Conservation (phyloP, 441 rosid species). For the Populus tomentosa region DNA sequence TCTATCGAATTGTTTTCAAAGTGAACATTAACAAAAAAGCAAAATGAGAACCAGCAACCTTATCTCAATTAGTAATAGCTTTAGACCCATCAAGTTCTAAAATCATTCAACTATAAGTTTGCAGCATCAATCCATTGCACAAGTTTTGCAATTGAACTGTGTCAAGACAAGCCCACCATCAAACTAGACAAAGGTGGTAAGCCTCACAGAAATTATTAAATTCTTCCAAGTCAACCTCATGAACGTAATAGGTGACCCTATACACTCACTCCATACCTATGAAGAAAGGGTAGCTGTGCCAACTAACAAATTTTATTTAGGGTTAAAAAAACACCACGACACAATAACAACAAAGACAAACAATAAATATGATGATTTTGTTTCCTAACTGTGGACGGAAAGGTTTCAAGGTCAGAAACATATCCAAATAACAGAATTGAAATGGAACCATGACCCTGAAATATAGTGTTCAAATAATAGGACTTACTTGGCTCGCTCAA, state of each 20-base stretch:
- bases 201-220: neutral
- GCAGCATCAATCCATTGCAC: neutral
- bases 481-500: constrained; percentile 94
- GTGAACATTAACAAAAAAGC: neutral
- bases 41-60: neutral
- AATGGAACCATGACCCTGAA: too few relatives aligned
- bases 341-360: neutral
- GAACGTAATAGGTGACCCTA: neutral
- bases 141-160: too few relatives aligned
- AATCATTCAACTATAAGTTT: neutral
- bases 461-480: neutral
- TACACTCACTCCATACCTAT: neutral
- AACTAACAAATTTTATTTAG: neutral
- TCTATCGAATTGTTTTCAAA: neutral
- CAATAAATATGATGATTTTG: too few relatives aligned
- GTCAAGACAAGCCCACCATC: neutral
- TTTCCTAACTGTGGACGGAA: neutral
- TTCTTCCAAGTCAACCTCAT: neutral
- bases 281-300: neutral
- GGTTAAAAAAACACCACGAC: neutral
- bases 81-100: neutral
- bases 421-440: too few relatives aligned
- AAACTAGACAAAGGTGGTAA: neutral
- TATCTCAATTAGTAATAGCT: neutral
- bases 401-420: neutral